Base-by-base conservation (phyloP, 192 early-diverging fungal genomes). In the Podochytrium sp. region DNA sequence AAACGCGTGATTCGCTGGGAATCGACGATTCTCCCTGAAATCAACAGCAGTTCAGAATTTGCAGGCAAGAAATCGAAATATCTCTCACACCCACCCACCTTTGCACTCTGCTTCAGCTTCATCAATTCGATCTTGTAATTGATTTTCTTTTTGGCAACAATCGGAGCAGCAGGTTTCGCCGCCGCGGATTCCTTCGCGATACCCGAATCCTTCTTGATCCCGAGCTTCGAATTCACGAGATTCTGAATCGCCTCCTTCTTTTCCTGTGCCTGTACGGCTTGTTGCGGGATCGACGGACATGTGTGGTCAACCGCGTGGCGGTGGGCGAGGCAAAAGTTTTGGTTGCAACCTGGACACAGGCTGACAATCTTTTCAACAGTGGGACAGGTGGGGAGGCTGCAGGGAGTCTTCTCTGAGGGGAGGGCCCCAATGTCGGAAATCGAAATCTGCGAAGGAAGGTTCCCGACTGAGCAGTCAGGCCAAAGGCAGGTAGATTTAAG, bases 31-130 rank as follows among this genome's bases (percentile, higher is more conserved):
- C 72, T 3, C 72, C 72, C 72, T 74, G 37, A n/a, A n/a, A n/a
- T 42, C 16, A 59, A 2, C 25, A 18, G n/a, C 1, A 2, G 25
- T 53, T 34, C 58, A 32, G 34, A 14, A 47, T 65, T 27, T 18
- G 16, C 14, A 47, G n/a, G n/a, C 41, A 63, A 63, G 10, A 66
- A 6, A 63, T 63, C 33, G 18, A 35, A 58, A 37, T 23, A 51
- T 27, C 14, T 20, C 32, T 4, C 14, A 73, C 16, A 62, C 20
- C 34, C 16, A 1, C 37, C 50, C 20, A 74, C 72, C 72, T 74
- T 74, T 34, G 72, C 72, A 49, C 49, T 74, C 35, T 16, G 37
- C 61, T 64, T 74, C 72, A 74, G 63, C 61, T 74, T 74, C 72
- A 74, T 74, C 30, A 74, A 65, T 50, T 74, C 72, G 50, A 74